Evolutionary conservation across 495 filamentous ascomycete species (phyloP).

Genomic region (Tuber aestivum): DNA sequence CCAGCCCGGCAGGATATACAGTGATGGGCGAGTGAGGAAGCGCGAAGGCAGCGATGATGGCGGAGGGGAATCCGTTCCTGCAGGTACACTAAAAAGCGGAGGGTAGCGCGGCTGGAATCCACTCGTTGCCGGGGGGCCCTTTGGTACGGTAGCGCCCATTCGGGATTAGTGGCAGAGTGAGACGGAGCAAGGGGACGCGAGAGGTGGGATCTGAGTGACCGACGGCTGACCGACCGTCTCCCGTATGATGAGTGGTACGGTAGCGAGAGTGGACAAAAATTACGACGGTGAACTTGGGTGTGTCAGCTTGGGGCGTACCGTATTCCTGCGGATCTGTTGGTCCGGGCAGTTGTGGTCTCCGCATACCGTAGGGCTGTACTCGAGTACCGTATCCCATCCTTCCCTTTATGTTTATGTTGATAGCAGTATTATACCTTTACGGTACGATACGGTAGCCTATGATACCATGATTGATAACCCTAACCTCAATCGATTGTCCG

Average conservation of each 20-base stretch:
- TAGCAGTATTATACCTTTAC: too few relatives aligned
- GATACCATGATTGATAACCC: not conserved
- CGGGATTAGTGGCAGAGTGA: not conserved
- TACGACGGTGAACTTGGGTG: not conserved
- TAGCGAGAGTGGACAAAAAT: not conserved
- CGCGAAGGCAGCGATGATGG: not conserved
- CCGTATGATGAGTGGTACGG: too few relatives aligned
- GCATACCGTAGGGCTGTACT: not conserved
- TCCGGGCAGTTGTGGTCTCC: not conserved
- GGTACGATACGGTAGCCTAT: not conserved
- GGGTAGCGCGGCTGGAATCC: not conserved
- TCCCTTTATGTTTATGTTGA: too few relatives aligned
- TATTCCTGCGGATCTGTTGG: not conserved
- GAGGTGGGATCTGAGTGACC: not conserved
- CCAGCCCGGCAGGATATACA: not conserved
- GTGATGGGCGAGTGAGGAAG: not conserved
- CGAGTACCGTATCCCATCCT: not conserved
- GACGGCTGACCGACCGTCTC: not conserved
- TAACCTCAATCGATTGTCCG: not conserved
- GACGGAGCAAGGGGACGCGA: not conserved
- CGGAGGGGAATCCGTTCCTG: not conserved
- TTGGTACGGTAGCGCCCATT: not conserved
- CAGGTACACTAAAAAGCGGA: not conserved
- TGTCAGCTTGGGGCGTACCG: not conserved
- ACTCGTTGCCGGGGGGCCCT: not conserved